Percentiles rank a stretch among this genome's conserved stretches.
Evolutionary conservation across 495 filamentous ascomycete species (phyloP).

Genomic region (Pyronema omphalodes): DNA sequence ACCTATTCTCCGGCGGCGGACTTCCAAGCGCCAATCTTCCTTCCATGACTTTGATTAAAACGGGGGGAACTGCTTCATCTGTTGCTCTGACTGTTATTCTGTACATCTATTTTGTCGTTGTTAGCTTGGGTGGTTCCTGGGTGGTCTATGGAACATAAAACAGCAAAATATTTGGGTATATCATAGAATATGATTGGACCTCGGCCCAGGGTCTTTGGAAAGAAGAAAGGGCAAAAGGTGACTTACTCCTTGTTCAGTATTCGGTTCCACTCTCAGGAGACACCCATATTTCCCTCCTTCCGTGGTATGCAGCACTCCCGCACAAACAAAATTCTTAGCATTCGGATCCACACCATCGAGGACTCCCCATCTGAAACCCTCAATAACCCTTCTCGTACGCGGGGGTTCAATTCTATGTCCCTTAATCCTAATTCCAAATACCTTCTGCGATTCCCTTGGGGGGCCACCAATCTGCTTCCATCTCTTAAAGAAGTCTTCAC

Average conservation of each 20-base stretch:
- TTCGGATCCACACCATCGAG: conserved; percentile 78
- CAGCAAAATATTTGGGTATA: neutral
- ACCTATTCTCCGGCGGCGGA: conserved; percentile 12
- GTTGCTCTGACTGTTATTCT: conserved; percentile 89
- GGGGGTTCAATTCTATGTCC: conserved; percentile 33
- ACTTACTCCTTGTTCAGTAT: conserved; percentile 68
- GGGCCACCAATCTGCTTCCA: conserved; percentile 94
- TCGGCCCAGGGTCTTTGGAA: neutral
- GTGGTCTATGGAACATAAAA: neutral
- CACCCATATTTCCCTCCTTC: conserved; percentile 83
- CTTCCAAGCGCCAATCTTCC: conserved; percentile 48
- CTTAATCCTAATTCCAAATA: conserved; percentile 46
- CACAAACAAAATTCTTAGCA: conserved; percentile 79
- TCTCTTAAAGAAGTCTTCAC: conserved; percentile 93
- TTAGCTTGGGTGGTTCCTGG: conserved; percentile 19
- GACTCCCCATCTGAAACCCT: conserved; percentile 77
- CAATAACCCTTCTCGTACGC: conserved; percentile 36
- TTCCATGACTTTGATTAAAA: conserved; percentile 71
- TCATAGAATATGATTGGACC: neutral
- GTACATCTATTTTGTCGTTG: conserved; percentile 66
- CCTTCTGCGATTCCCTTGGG: conserved; percentile 67
- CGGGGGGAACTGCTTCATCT: conserved; percentile 66
- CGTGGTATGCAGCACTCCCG: conserved; percentile 69
- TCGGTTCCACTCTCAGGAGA: conserved; percentile 83
- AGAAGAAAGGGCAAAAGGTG: no score